These are phyloP conservation scores for Leavenworthia alabamica DNA, from an alignment of 345 rosid genomes.

Conservation along the genomic window DNA sequence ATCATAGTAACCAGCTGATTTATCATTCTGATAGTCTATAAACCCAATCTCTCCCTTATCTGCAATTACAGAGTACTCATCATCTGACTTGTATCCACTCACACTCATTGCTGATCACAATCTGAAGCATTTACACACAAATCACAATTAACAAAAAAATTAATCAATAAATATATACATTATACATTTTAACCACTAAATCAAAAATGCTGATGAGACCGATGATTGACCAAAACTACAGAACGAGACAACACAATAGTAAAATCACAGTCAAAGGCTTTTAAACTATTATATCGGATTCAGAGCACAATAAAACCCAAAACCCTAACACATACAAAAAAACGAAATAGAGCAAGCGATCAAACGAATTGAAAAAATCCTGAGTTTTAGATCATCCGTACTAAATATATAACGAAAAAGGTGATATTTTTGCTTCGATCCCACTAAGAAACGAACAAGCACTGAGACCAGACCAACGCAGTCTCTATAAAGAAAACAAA, in stretches of 20 bases:
- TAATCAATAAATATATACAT: not conserved
- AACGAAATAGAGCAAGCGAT: not conserved
- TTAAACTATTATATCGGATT: not conserved
- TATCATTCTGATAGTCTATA: conserved; percentile 60
- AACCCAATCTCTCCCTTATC: conserved; percentile 72
- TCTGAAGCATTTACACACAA: not conserved
- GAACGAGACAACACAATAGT: not conserved
- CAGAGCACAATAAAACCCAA: not conserved
- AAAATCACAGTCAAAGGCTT: not conserved
- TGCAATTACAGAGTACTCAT: conserved; percentile 58
- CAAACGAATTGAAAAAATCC: not conserved
- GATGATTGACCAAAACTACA: not conserved
- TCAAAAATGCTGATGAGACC: not conserved
- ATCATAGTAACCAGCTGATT: conserved; percentile 41
- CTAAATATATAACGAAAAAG: not conserved
- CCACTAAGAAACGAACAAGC: not conserved
- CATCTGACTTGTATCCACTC: conserved; percentile 47
- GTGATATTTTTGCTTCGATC: not conserved
- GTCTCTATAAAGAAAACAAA: not conserved
- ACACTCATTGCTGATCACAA: conserved; percentile 39
- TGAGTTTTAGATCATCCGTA: not conserved
- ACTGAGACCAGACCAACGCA: not conserved
- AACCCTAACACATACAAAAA: conserved; percentile 27
- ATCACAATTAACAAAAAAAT: not conserved
- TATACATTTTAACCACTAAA: not conserved